A percentile compares a stretch with the other conserved stretches of the same genome.
phyloP scores from a whole-genome alignment of 768 basidiomycete genomes.

The Boletus vinaceobasis region DNA sequence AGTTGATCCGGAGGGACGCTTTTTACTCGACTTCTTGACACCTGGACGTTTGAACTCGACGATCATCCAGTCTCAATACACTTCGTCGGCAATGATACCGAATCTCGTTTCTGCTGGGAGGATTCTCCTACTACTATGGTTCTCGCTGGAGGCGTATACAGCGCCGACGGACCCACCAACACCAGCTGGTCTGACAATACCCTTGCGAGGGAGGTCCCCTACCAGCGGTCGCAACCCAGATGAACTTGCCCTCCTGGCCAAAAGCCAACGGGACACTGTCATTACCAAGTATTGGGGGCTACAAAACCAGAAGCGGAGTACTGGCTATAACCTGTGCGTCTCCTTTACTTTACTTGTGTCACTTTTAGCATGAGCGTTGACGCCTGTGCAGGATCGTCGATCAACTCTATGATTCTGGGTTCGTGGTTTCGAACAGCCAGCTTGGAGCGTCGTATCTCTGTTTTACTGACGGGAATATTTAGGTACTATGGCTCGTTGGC shows the following conservation, averaged over 20 bases:
- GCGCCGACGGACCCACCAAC: constrained; percentile 13
- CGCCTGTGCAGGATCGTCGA: constrained; percentile 48
- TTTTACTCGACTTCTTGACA: background rate
- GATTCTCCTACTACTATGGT: constrained; percentile 12
- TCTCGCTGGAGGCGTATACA: constrained; percentile 3
- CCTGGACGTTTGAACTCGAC: background rate
- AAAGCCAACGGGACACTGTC: constrained; percentile 40
- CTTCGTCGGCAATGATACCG: constrained; percentile 12
- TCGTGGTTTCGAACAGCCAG: constrained; percentile 11
- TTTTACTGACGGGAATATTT: background rate
- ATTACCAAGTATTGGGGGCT: constrained; percentile 45
- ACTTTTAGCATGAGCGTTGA: background rate
- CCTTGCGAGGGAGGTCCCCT: constrained; percentile 19
- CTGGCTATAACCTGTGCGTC: constrained; percentile 53
- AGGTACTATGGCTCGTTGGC: constrained; percentile 39
- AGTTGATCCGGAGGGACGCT: background rate
- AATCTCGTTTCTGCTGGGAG: constrained; percentile 7
- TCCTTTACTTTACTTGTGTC: background rate
- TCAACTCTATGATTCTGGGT: constrained; percentile 66
- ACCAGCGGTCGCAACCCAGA: background rate
- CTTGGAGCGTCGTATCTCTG: background rate
- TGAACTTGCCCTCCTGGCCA: constrained; percentile 33
- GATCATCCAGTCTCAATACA: background rate
- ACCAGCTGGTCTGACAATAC: constrained; percentile 16
- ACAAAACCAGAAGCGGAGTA: constrained; percentile 37